Conservation (phyloP, 768 basidiomycete genomes). For the Boletus patriciae region DNA sequence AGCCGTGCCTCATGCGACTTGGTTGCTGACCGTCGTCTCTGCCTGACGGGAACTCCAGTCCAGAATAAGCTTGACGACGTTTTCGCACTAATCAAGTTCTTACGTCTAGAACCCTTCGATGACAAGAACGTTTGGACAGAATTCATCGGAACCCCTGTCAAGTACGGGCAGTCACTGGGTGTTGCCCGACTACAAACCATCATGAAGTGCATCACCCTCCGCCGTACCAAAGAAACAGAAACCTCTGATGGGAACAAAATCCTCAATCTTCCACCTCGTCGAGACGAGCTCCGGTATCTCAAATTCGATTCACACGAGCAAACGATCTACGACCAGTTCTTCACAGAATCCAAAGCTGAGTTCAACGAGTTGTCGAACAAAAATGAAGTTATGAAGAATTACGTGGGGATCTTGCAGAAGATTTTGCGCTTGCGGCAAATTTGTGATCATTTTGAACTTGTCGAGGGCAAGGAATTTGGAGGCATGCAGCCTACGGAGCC, state of each 20-base stretch:
- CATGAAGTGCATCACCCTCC: constrained; percentile 95
- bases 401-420: constrained; percentile 96
- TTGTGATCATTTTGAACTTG: constrained; percentile 92
- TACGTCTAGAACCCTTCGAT: constrained; percentile 88
- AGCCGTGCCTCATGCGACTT: constrained; percentile 95
- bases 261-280: constrained; percentile 85
- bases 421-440: constrained; percentile 95
- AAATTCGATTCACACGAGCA: constrained; percentile 82
- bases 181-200: constrained; percentile 93
- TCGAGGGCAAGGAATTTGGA: constrained; percentile 64
- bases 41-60: constrained; percentile 96
- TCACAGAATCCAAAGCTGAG: constrained; percentile 86
- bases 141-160: constrained; percentile 89
- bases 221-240: constrained; percentile 92
- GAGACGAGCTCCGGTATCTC: constrained; percentile 83
- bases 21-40: constrained; percentile 87
- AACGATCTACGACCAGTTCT: constrained; percentile 84
- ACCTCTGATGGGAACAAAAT: constrained; percentile 80
- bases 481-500: constrained; percentile 48
- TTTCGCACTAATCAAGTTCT: constrained; percentile 94
- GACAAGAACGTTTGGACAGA: constrained; percentile 94
- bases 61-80: constrained; percentile 99
- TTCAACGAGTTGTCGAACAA: constrained; percentile 84
- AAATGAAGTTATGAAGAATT: constrained; percentile 97
- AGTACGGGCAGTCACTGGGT: constrained; percentile 86